Evolutionary conservation across 257 asterid species (phyloP), one percentile per base, ranked within the genome.

Genomic region (Oldenlandia corymbosa): DNA sequence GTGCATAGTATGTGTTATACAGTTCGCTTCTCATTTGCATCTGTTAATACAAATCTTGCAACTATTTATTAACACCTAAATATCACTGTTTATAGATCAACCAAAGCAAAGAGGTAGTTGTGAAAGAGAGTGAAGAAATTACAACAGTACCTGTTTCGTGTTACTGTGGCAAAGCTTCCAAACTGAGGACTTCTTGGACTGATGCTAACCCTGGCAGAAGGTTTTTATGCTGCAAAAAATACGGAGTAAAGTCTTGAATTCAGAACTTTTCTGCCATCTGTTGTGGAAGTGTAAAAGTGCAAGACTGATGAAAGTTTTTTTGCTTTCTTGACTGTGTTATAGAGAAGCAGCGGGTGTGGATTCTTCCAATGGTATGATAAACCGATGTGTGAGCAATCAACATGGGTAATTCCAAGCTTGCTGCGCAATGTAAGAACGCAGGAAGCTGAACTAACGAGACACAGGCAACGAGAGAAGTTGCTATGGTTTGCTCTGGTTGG

Each of bases 131-230:
- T 30, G 60, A 55, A 55, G 60, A 55, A 18, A 31, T 55, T 42
- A 30, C 60, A 30, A 30, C 60, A 2, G 60, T 55, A 28, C 42
- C 60, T 55, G 60, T 55, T 10, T 27, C 9, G 17, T 55, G 60
- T 55, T 26, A 30, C 42, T 55, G 60, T 55, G 60, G 60, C 24
- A 55, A 55, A 17, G 60, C 60, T 55, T 55, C 60, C 42, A 55
- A 17, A 21, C 42, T 55, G 36, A 55, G 42, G 60, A 55, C 60
- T 55, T 30, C 26, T 55, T 55, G 60, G 60, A 55, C 60, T 16
- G 43, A 17, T 16, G 26, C 36, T 16, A 55, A 55, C 7, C 60
- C 60, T 0, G 60, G 10, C 32, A 30, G 60, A 55, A 55, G 60
- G 42, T 55, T 55, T 42, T 55, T 55, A 14, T 55, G 60, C 60